Evolutionary conservation across 495 filamentous ascomycete genomes (phyloP).

Genomic region (Tuber brumale): DNA sequence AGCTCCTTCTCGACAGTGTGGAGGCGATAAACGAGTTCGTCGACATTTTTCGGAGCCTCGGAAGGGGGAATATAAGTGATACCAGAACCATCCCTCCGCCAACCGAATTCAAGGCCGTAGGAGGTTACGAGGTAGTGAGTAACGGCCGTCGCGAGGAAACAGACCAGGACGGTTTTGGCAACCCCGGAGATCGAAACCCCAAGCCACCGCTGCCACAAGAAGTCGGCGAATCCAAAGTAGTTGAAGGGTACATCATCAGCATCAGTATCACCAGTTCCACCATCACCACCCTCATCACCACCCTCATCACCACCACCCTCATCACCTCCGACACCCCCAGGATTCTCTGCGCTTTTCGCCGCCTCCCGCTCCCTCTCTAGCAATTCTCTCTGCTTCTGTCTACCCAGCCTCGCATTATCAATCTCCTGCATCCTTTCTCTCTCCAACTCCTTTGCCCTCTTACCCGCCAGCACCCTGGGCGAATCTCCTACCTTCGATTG

Average conservation of each 20-base stretch:
- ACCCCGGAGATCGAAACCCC: background rate
- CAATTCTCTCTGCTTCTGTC: background rate
- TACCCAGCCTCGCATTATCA: background rate
- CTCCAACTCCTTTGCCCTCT: background rate
- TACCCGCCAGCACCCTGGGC: background rate
- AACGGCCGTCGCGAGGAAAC: constrained; percentile 11
- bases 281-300: background rate
- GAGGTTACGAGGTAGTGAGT: constrained; percentile 11
- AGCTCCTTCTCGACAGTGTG: constrained; percentile 26
- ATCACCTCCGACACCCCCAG: background rate
- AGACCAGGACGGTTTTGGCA: background rate
- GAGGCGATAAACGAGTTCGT: constrained; percentile 28
- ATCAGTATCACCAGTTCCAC: background rate
- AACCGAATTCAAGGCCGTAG: constrained; percentile 17
- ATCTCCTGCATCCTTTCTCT: constrained; percentile 4
- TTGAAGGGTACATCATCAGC: background rate
- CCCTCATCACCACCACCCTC: no score
- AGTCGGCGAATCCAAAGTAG: constrained; percentile 18
- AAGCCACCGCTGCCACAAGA: constrained; percentile 25
- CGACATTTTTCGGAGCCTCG: constrained; percentile 19
- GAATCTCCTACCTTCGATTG: background rate
- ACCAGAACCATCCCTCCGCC: constrained; percentile 8
- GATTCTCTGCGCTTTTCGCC: background rate
- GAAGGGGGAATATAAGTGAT: constrained; percentile 27
- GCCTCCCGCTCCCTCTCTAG: background rate